Evolutionary conservation across 164 flowering plant genomes (phyloP).

Genomic region (Nymphaea thermarum): DNA sequence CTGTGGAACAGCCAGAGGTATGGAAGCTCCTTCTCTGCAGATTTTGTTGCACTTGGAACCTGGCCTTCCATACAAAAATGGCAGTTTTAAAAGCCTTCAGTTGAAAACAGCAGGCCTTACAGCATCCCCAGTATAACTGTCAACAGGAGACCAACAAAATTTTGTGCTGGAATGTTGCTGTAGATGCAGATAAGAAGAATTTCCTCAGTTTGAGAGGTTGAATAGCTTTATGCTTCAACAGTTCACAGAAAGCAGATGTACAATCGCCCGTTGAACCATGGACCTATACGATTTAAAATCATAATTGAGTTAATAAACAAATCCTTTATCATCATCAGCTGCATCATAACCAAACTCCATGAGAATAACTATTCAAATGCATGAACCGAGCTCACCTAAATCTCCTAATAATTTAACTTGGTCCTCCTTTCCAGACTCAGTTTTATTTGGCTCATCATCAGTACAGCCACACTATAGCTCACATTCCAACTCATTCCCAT

Average conservation of each 20-base stretch:
- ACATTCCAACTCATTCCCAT: too few species aligned
- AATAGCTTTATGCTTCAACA: background rate
- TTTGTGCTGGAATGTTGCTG: too few species aligned
- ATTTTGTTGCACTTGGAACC: background rate
- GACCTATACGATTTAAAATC: background rate
- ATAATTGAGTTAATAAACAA: background rate
- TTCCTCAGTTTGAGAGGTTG: background rate
- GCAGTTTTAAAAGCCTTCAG: background rate
- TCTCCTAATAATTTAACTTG: too few species aligned
- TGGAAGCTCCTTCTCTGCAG: background rate
- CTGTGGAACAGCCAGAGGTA: conserved; percentile 1
- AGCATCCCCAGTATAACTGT: too few species aligned
- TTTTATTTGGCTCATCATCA: background rate
- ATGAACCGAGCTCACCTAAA: background rate
- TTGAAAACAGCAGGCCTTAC: background rate
- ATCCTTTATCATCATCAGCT: background rate
- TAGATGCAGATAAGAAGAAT: too few species aligned
- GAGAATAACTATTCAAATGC: background rate
- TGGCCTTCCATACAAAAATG: background rate
- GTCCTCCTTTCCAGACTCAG: background rate
- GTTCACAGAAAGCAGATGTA: background rate
- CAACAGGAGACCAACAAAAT: too few species aligned
- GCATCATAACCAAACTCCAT: background rate
- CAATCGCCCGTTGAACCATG: background rate
- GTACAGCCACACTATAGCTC: background rate